Percentiles rank a stretch among this genome's conserved stretches.
phyloP scores from a whole-genome alignment of 441 rosid species.

The Erysimum pusillum region DNA sequence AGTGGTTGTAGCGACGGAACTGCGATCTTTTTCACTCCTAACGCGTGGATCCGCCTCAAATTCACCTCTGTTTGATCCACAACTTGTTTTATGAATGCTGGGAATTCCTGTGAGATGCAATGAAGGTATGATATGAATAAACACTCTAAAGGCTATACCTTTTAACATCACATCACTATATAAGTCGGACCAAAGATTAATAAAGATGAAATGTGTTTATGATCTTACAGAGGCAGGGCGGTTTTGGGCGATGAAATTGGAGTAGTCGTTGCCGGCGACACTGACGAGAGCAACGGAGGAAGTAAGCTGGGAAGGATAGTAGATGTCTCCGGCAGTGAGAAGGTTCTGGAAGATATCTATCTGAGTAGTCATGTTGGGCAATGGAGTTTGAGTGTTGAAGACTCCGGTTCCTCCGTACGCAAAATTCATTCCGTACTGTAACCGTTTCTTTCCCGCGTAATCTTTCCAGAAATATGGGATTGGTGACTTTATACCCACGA shows the following conservation, averaged over 20 bases:
- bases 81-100: constrained; percentile 58
- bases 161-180: too few relatives aligned
- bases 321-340: constrained; percentile 52
- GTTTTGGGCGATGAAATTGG: constrained; percentile 52
- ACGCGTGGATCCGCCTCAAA: constrained; percentile 54
- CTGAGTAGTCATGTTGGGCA: constrained; percentile 87
- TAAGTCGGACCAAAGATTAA: too few relatives aligned
- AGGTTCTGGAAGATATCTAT: constrained; percentile 63
- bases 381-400: constrained; percentile 52
- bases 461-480: constrained; percentile 73
- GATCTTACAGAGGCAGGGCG: constrained; percentile 61
- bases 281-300: constrained; percentile 68
- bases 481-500: constrained; percentile 67
- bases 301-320: constrained; percentile 43
- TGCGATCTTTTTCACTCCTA: constrained; percentile 71
- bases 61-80: constrained; percentile 63
- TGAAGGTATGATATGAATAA: background rate
- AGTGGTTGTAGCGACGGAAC: constrained; percentile 64
- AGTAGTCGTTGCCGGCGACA: constrained; percentile 80
- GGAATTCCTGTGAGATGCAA: constrained; percentile 56
- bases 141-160: too few relatives aligned
- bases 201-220: too few relatives aligned
- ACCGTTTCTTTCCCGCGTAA: constrained; percentile 45
- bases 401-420: constrained; percentile 96
- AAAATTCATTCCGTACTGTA: constrained; percentile 76